A percentile compares a stretch with the other conserved stretches of the same genome.
These are phyloP conservation scores for Hymenoscyphus albidus DNA, from an alignment of 2,329 filamentous ascomycete species.

Conservation along the genomic window DNA sequence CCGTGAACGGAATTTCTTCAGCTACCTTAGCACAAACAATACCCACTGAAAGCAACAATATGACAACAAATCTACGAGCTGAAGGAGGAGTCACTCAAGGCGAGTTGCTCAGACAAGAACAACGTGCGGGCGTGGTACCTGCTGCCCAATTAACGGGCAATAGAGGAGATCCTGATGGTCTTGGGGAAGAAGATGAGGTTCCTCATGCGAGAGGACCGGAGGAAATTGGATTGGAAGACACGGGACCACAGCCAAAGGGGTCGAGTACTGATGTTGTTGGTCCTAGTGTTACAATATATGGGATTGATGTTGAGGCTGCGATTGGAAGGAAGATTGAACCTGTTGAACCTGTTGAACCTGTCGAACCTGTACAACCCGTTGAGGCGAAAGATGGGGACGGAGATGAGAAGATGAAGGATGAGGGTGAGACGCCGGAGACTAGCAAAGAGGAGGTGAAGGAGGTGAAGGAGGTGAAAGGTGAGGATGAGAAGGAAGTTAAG, in stretches of 20 bases:
- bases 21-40: conserved; percentile 34
- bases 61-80: conserved; percentile 28
- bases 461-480: conserved; percentile 46
- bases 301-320: conserved; percentile 58
- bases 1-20: conserved; percentile 64
- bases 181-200: conserved; percentile 55
- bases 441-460: conserved; percentile 57
- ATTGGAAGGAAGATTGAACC: conserved; percentile 50
- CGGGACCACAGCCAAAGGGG: conserved; percentile 60
- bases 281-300: conserved; percentile 46
- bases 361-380: too few species aligned
- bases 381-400: conserved; percentile 8
- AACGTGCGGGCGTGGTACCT: conserved; percentile 75
- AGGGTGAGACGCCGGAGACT: conserved; percentile 31
- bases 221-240: conserved; percentile 80
- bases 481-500: conserved; percentile 43
- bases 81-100: conserved; percentile 69
- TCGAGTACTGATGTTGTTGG: conserved; percentile 40
- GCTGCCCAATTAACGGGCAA: conserved; percentile 50
- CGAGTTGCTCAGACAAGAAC: conserved; percentile 80
- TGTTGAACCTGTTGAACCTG: conserved; percentile 13
- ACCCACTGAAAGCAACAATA: conserved; percentile 19
- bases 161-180: conserved; percentile 33
- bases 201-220: conserved; percentile 83
- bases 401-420: conserved; percentile 33